phyloP scores from a whole-genome alignment of 192 early-diverging fungal species.

The Umbelopsis ramanniana region DNA sequence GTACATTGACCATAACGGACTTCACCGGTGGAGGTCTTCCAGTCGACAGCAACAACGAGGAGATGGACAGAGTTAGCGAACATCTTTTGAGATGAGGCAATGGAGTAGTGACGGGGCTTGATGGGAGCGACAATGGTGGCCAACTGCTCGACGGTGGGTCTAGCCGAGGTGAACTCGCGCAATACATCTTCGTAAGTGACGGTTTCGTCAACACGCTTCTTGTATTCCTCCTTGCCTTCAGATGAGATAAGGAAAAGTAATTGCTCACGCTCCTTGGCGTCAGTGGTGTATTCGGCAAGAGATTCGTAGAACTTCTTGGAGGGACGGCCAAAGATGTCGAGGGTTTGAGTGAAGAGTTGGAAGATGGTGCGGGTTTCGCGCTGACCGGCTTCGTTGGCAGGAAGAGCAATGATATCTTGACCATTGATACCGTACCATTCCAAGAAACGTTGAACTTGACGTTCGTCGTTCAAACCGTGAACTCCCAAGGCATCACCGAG shows the following conservation, averaged over 20 bases:
- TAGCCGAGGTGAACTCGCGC: constrained; percentile 82
- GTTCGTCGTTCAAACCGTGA: constrained; percentile 83
- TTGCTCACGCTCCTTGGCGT: constrained; percentile 68
- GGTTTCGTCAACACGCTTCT: constrained; percentile 81
- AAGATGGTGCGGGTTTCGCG: constrained; percentile 74
- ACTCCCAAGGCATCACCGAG: constrained; percentile 95
- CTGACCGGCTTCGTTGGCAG: constrained; percentile 59
- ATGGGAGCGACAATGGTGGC: constrained; percentile 78
- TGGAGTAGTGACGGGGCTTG: constrained; percentile 99
- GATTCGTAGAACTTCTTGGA: constrained; percentile 92
- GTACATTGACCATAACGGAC: constrained; percentile 88
- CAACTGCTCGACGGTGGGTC: constrained; percentile 73
- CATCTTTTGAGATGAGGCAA: constrained; percentile 87
- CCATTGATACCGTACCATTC: constrained; percentile 72
- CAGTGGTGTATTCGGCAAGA: constrained; percentile 72
- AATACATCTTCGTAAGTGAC: constrained; percentile 87
- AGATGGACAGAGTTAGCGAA: constrained; percentile 91
- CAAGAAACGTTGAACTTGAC: constrained; percentile 76
- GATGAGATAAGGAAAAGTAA: constrained; percentile 66
- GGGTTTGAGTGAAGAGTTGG: constrained; percentile 80
- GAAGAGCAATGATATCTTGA: constrained; percentile 60
- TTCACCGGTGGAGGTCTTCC: constrained; percentile 71
- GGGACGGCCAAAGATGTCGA: constrained; percentile 94
- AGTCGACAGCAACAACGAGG: constrained; percentile 91
- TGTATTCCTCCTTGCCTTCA: constrained; percentile 80